Evolutionary conservation across 495 filamentous ascomycete genomes (phyloP), one percentile per base, ranked within the genome.

Genomic region (Lindgomyces ingoldianus): DNA sequence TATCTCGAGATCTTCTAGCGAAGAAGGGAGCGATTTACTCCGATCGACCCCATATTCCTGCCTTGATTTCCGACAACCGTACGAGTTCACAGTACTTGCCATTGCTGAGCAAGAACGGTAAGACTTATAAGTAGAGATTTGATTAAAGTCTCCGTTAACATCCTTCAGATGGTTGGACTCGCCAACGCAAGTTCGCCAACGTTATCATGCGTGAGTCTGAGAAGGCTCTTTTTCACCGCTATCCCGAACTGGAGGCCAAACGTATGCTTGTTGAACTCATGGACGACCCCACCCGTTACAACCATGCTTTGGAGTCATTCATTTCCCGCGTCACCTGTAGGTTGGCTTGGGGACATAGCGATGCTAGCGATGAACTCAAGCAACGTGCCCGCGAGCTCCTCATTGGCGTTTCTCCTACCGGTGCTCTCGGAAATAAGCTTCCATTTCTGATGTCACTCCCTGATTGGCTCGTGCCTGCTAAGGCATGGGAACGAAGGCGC

Each of bases 1-100:
- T 85, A 4, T 82, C 85, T 16, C 74, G 81, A 21, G 84, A 88
- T 21, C 74, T 90, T 0, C 76, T 90, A 2, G 80, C 84, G n/a
- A 80, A 81, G 52, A 72, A 83, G 30, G 80, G 80, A 3, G 64
- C 71, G n/a, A 85, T 84, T 62, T 88, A 88, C 70, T 87, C 84
- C 10, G 79, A 85, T 68, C 81, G 87, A 9, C 86, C 84, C 2
- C 75, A 78, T 47, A 76, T 74, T 45, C 72, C 72, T 21, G 71
- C 72, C 18, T 68, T 79, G 60, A 75, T 78, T 19, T 72, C 75
- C 22, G 79, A 84, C 60, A 84, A 83, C 61, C 76, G 81, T 56
- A 84, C 81, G 14, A 81, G 78, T 60, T 80, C 79, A 11, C 77
- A 84, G 50, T 85, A 85, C 57, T 74, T 85, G 0, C 82, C 83